Evolutionary conservation across 2,329 filamentous ascomycete species (phyloP), one percentile per base, ranked within the genome.

Genomic region (Clarireedia hainanense): DNA sequence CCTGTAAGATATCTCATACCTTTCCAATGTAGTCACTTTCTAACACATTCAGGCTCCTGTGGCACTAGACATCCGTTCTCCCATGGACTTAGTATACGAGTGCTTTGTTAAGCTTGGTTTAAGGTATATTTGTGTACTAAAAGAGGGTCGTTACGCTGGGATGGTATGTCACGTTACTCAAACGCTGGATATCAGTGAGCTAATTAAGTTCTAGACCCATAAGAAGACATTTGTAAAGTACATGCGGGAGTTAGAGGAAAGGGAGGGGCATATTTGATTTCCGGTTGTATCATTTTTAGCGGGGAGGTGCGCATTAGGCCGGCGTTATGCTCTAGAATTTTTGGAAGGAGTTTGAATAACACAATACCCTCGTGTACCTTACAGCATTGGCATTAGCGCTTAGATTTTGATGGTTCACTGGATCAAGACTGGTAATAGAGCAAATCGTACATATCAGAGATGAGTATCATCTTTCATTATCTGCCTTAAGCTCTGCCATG

Each of bases 161-260:
- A 81, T 99, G 77, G 90, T 95, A 71, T 75, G 43, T 20, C 20
- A 26, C 7, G 3, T 26, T 52, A 39, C 39, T 10, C 26, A 51
- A 12, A n/a, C 12, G 20, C 46, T 15, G 30, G 39, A 39, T 37
- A 5, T 17, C 26, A 42, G 17, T 27, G 26, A 43, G 26, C 63
- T 61, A 63, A 49, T 59, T 52, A 17, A 47, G 5, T 14, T 45
- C 39, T 55, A 89, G 85, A 81, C 86, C 50, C 94, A 99, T 72
- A 97, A 97, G 76, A 99, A 99, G 76, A 86, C 84, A 4, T 97
- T 99, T 74, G 92, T 96, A 58, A 91, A 89, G 71, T 96, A 95
- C 69, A 86, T 95, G 72, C 89, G 91, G 63, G 87, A 95, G 67
- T 74, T 91, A 47, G 88, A 94, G 67, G 78, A 86, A 47, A 60